Percentiles rank a stretch among this genome's conserved stretches.
phyloP scores from a whole-genome alignment of 108 stramenopile species.

The Epipyxis sp. region DNA sequence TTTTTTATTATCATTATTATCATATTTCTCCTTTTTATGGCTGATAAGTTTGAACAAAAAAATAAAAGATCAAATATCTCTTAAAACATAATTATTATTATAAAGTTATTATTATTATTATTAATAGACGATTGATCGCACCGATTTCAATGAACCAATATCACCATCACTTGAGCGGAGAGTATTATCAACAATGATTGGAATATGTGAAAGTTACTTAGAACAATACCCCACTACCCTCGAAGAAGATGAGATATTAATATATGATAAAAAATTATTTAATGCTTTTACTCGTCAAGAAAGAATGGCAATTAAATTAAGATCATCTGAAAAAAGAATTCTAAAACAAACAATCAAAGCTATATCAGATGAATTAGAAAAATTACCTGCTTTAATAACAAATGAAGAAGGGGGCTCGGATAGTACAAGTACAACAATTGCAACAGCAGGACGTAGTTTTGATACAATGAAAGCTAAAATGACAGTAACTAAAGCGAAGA shows the following conservation, averaged over 20 bases:
- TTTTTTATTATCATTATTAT: no score
- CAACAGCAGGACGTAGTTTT: neutral
- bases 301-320: constrained; percentile 79
- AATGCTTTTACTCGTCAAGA: constrained; percentile 69
- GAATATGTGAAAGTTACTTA: constrained; percentile 74
- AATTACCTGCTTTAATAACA: neutral
- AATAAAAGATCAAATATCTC: no score
- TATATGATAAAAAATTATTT: constrained; percentile 74
- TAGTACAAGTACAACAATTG: no score
- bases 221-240: constrained; percentile 77
- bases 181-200: constrained; percentile 71
- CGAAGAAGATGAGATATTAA: constrained; percentile 75
- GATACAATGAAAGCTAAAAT: neutral
- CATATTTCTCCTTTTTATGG: no score
- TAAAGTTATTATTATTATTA: neutral
- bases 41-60: no score
- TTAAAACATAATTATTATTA: no score
- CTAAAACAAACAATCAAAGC: constrained; percentile 81
- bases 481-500: neutral
- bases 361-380: constrained; percentile 47
- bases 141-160: constrained; percentile 72
- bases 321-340: constrained; percentile 80
- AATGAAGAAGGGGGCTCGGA: neutral
- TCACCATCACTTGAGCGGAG: constrained; percentile 83
- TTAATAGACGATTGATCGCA: neutral